These are phyloP conservation scores for Pseudonectria buxi DNA, from an alignment of 2,329 filamentous ascomycete species.

Conservation along the genomic window DNA sequence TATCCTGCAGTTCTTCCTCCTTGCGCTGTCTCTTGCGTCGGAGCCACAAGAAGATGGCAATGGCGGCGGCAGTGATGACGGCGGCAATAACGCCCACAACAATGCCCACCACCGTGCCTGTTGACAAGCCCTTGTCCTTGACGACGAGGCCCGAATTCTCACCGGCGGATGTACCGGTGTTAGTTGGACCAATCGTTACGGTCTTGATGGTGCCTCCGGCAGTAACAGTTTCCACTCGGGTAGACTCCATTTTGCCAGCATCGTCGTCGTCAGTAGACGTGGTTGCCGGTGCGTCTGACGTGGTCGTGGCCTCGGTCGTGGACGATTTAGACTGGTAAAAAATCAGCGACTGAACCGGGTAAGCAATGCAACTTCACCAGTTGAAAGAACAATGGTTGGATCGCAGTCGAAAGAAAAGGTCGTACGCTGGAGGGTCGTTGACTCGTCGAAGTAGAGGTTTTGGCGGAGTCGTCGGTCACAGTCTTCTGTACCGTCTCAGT, in stretches of 20 bases:
- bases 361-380: too few species aligned
- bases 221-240: constrained; percentile 46
- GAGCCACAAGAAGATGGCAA: constrained; percentile 37
- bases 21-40: constrained; percentile 39
- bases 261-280: constrained; percentile 17
- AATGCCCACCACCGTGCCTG: constrained; percentile 46
- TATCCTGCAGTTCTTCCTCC: constrained; percentile 35
- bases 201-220: constrained; percentile 47
- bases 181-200: constrained; percentile 45
- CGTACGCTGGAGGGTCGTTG: constrained; percentile 35
- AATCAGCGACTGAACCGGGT: constrained; percentile 9
- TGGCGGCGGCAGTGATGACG: constrained; percentile 31
- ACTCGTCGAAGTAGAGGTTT: constrained; percentile 18
- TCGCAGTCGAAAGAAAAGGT: constrained; percentile 11
- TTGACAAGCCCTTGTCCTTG: constrained; percentile 28
- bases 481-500: constrained; percentile 31
- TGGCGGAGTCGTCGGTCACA: constrained; percentile 16
- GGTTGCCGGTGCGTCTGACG: constrained; percentile 12
- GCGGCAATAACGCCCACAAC: constrained; percentile 44
- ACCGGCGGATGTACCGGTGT: constrained; percentile 14
- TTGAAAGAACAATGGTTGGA: too few species aligned
- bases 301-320: constrained; percentile 8
- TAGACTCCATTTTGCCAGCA: constrained; percentile 14
- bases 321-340: constrained; percentile 10
- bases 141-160: constrained; percentile 10